These are phyloP conservation scores for Pythium coloratum DNA, from an alignment of 352 stramenopile genomes.

Conservation along the genomic window DNA sequence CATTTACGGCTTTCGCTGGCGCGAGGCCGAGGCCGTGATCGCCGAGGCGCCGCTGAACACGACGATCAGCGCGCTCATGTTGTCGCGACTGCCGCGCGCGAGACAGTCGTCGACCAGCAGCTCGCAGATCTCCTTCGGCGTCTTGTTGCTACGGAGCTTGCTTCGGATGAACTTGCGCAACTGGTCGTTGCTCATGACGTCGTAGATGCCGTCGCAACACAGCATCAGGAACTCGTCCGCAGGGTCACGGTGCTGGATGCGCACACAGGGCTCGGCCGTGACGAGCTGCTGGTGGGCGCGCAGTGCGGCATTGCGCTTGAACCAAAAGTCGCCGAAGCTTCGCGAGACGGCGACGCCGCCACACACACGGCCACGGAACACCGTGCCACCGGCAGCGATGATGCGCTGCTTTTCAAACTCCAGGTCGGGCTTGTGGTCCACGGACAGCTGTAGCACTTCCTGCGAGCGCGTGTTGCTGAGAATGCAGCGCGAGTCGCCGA, in stretches of 20 bases:
- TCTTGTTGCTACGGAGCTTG: slow-evolving; percentile 66
- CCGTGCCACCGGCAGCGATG: slow-evolving; percentile 73
- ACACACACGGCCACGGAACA: slow-evolving; percentile 84
- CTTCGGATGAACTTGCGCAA: slow-evolving; percentile 87
- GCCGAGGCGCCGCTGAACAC: slow-evolving; percentile 48
- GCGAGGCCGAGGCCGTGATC: slow-evolving; percentile 18
- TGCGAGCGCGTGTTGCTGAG: slow-evolving; percentile 72
- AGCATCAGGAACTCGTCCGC: slow-evolving; percentile 93
- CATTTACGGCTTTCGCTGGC: slow-evolving; percentile 28
- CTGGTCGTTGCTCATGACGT: slow-evolving; percentile 95
- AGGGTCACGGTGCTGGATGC: slow-evolving; percentile 62
- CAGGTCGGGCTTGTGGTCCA: slow-evolving; percentile 86
- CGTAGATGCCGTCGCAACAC: slow-evolving; percentile 93
- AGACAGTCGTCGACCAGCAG: slow-evolving; percentile 82
- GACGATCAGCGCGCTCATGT: slow-evolving; percentile 87
- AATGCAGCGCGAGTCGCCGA: slow-evolving; percentile 84
- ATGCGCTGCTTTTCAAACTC: slow-evolving; percentile 88
- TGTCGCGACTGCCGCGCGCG: slow-evolving; percentile 79
- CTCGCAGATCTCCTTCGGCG: slow-evolving; percentile 71
- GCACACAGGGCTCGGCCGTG: slow-evolving; percentile 81
- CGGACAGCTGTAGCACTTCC: slow-evolving; percentile 76
- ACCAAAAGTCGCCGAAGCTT: slow-evolving; percentile 88
- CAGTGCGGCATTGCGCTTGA: slow-evolving; percentile 79
- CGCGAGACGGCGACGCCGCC: slow-evolving; percentile 82
- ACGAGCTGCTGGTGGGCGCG: slow-evolving; percentile 86